These are phyloP conservation scores for Boechera retrofracta DNA, from an alignment of 345 rosid genomes.

Conservation along the genomic window DNA sequence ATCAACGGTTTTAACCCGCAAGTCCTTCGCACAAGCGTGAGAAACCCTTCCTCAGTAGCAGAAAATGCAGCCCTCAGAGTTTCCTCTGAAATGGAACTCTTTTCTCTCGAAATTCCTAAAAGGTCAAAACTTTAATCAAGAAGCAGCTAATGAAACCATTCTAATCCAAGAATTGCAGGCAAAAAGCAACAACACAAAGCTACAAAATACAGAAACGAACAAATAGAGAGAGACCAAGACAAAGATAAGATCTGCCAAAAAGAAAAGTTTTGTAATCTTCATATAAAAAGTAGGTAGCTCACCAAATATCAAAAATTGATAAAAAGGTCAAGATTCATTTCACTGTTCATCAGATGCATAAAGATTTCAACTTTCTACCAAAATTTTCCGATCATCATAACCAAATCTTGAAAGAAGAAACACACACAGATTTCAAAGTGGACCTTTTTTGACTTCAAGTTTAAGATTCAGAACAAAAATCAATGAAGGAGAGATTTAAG, in stretches of 20 bases:
- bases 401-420: conserved; percentile 4
- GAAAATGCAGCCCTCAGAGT: conserved; percentile 64
- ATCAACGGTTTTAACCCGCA: conserved; percentile 72
- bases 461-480: background rate
- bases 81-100: conserved; percentile 72
- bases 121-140: conserved; percentile 28
- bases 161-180: background rate
- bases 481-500: background rate
- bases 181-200: conserved; percentile 27
- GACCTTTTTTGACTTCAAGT: background rate
- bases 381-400: background rate
- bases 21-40: conserved; percentile 76
- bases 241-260: conserved; percentile 20
- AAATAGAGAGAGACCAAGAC: conserved; percentile 28
- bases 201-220: conserved; percentile 33
- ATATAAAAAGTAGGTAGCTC: conserved; percentile 9
- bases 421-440: conserved; percentile 3
- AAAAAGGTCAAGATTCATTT: conserved; percentile 39
- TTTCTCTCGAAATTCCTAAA: conserved; percentile 69
- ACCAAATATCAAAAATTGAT: background rate
- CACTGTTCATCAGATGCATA: conserved; percentile 33
- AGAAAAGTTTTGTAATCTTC: conserved; percentile 10
- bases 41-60: conserved; percentile 94
- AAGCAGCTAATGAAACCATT: conserved; percentile 17
- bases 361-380: background rate